A percentile compares a stretch with the other conserved stretches of the same genome.
Conservation (phyloP, 2,329 filamentous ascomycete genomes). For the Fusarium sp. region DNA sequence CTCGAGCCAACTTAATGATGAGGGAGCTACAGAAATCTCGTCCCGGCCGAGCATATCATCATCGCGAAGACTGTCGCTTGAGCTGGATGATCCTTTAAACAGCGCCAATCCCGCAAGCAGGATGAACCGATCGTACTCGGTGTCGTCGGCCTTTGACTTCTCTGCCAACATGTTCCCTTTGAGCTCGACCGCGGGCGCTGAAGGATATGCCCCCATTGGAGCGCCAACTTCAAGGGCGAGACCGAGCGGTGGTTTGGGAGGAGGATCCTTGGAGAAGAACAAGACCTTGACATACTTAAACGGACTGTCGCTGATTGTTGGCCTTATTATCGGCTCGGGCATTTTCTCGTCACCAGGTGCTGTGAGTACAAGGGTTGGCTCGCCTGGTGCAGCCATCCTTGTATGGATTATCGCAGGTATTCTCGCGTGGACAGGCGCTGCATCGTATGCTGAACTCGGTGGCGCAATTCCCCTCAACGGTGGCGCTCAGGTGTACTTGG, state of each 20-base stretch:
- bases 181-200: constrained; percentile 78
- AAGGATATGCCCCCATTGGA: constrained; percentile 87
- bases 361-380: constrained; percentile 91
- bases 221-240: constrained; percentile 72
- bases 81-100: constrained; percentile 81
- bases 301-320: constrained; percentile 89
- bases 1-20: constrained; percentile 70
- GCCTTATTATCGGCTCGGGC: constrained; percentile 93
- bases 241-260: constrained; percentile 67
- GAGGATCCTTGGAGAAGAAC: constrained; percentile 89
- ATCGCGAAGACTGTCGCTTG: constrained; percentile 88
- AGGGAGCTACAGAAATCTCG: constrained; percentile 71
- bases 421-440: constrained; percentile 94
- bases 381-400: constrained; percentile 88
- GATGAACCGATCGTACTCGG: constrained; percentile 80
- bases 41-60: constrained; percentile 90
- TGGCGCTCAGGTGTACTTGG: constrained; percentile 91
- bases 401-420: constrained; percentile 93
- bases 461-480: constrained; percentile 97
- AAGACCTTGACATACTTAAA: constrained; percentile 97
- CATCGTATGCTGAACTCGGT: constrained; percentile 94
- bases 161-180: constrained; percentile 92
- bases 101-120: constrained; percentile 64
- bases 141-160: constrained; percentile 95
- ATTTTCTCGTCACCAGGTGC: constrained; percentile 96